A percentile compares a stretch with the other conserved stretches of the same genome.
phyloP scores from a whole-genome alignment of 305 asterid species.

The Fraxinus baroniana region DNA sequence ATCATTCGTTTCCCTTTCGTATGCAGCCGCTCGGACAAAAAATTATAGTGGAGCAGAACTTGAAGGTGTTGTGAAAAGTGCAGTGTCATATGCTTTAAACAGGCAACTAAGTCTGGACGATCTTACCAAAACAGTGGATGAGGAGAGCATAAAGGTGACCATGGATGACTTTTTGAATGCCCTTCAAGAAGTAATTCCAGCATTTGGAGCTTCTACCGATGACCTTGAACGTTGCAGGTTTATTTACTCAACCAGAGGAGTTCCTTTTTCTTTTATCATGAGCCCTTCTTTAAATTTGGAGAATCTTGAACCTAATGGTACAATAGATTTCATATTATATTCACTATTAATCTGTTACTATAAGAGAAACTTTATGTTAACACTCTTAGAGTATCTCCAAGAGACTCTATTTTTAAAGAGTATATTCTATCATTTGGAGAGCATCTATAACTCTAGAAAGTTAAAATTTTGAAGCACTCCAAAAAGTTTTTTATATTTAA shows the following conservation, averaged over 20 bases:
- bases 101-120: constrained; percentile 89
- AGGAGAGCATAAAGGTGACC: constrained; percentile 87
- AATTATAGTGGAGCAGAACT: constrained; percentile 99
- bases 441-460: too few species aligned
- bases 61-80: constrained; percentile 99
- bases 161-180: constrained; percentile 93
- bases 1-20: constrained; percentile 17
- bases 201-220: constrained; percentile 99
- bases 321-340: not conserved
- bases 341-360: not conserved
- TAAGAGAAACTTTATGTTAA: not conserved
- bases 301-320: not conserved
- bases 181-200: constrained; percentile 82
- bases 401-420: too few species aligned
- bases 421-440: too few species aligned
- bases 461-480: too few species aligned
- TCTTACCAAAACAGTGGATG: constrained; percentile 92
- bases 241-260: constrained; percentile 10
- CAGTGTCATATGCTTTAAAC: constrained; percentile 91
- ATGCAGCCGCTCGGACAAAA: constrained; percentile 95
- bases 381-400: not conserved
- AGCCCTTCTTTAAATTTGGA: constrained; percentile 7
- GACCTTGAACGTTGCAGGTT: constrained; percentile 99
- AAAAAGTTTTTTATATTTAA: too few species aligned
- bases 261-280: not conserved